Evolutionary conservation across 139 green algal genomes (phyloP).

Genomic region (Tetraselmis chui): DNA sequence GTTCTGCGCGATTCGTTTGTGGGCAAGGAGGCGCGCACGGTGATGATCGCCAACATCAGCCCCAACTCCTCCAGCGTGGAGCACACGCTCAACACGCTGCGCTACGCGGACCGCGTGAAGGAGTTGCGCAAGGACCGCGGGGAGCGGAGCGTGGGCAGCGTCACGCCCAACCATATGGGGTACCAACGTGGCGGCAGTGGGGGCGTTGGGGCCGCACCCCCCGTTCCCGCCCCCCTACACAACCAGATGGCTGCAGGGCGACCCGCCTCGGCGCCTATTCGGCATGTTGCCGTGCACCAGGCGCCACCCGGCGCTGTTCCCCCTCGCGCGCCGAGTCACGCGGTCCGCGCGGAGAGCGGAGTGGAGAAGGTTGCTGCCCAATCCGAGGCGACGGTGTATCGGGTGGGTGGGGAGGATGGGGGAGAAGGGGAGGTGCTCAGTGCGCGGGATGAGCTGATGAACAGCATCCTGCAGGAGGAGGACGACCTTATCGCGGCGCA

Average conservation of each 20-base stretch:
- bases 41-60: constrained; percentile 96
- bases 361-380: not conserved
- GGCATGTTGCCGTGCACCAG: not conserved
- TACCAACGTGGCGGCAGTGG: no score
- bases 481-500: constrained; percentile 84
- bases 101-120: constrained; percentile 96
- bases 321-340: not conserved
- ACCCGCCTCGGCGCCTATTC: not conserved
- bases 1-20: constrained; percentile 72
- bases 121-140: constrained; percentile 68
- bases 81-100: constrained; percentile 97
- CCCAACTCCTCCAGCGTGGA: constrained; percentile 79
- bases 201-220: no score
- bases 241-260: not conserved
- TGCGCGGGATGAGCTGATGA: constrained; percentile 57
- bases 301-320: no score
- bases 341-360: not conserved
- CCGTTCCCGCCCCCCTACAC: not conserved
- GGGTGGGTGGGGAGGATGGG: constrained; percentile 1
- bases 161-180: constrained; percentile 41
- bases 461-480: constrained; percentile 77
- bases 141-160: constrained; percentile 44
- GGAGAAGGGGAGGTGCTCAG: constrained; percentile 14
- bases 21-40: constrained; percentile 27
- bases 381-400: not conserved